Evolutionary conservation across 148 eudicot genomes (phyloP).

Genomic region (Spergularia bocconei): DNA sequence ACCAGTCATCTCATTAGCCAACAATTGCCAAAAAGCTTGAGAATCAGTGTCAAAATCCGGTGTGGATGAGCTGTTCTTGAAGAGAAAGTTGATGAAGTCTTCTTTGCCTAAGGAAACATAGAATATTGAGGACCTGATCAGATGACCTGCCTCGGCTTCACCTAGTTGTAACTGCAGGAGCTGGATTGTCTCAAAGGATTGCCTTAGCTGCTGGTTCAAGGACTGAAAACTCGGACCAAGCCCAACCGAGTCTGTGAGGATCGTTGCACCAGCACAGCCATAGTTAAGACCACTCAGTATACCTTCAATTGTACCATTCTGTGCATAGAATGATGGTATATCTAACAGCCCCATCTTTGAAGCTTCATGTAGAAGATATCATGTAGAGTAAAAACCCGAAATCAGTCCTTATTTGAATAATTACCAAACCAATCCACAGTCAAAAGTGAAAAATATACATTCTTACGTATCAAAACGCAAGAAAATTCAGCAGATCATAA

Average conservation of each 20-base stretch:
- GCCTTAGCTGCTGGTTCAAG: constrained; percentile 61
- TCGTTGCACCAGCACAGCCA: constrained; percentile 53
- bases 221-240: constrained; percentile 45
- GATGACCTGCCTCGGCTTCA: constrained; percentile 26
- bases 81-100: constrained; percentile 47
- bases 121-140: constrained; percentile 52
- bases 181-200: constrained; percentile 54
- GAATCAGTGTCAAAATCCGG: constrained; percentile 6
- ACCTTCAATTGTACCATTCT: constrained; percentile 46
- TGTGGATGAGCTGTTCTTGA: constrained; percentile 18
- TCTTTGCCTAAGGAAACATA: constrained; percentile 69
- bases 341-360: constrained; percentile 47
- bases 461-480: neutral
- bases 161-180: constrained; percentile 49
- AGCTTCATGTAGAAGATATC: constrained; percentile 35
- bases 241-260: constrained; percentile 27
- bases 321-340: constrained; percentile 49
- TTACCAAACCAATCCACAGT: neutral
- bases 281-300: constrained; percentile 49
- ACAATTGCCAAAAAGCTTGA: constrained; percentile 28
- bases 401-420: neutral
- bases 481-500: neutral
- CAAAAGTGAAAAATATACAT: neutral
- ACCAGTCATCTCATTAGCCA: constrained; percentile 45
- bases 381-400: neutral